Evolutionary conservation across 2,329 filamentous ascomycete species (phyloP).

Genomic region (Aspergillus terreus): DNA sequence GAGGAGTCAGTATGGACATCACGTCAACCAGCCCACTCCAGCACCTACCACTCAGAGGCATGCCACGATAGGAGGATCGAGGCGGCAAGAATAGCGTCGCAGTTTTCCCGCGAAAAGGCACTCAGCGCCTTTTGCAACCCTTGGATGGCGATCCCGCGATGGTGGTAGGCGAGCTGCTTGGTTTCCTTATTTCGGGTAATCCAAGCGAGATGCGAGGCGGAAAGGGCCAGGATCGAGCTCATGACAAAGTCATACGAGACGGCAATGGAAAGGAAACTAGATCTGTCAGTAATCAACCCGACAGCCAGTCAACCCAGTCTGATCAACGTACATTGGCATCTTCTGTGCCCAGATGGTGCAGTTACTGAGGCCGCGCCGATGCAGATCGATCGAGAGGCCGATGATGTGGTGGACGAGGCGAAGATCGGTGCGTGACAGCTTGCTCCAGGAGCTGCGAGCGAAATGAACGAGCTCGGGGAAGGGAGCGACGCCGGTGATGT

Average conservation of each 20-base stretch:
- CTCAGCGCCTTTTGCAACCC: constrained; percentile 85
- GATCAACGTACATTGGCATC: constrained; percentile 70
- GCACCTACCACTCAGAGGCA: constrained; percentile 83
- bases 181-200: constrained; percentile 81
- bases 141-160: constrained; percentile 79
- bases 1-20: constrained; percentile 31
- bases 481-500: constrained; percentile 76
- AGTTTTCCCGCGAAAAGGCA: constrained; percentile 78
- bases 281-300: not conserved
- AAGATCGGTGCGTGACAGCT: constrained; percentile 72
- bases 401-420: constrained; percentile 88
- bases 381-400: constrained; percentile 78
- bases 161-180: constrained; percentile 82
- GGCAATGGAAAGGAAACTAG: constrained; percentile 76
- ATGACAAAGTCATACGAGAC: constrained; percentile 84
- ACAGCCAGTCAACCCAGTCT: not conserved
- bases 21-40: constrained; percentile 11
- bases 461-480: constrained; percentile 78
- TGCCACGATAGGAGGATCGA: constrained; percentile 95
- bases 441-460: constrained; percentile 68
- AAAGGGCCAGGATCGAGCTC: constrained; percentile 87
- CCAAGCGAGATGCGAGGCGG: constrained; percentile 91
- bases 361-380: constrained; percentile 69
- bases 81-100: constrained; percentile 85
- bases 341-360: constrained; percentile 91